These are phyloP conservation scores for Datisca glomerata DNA, from an alignment of 306 rosid species.

Conservation along the genomic window DNA sequence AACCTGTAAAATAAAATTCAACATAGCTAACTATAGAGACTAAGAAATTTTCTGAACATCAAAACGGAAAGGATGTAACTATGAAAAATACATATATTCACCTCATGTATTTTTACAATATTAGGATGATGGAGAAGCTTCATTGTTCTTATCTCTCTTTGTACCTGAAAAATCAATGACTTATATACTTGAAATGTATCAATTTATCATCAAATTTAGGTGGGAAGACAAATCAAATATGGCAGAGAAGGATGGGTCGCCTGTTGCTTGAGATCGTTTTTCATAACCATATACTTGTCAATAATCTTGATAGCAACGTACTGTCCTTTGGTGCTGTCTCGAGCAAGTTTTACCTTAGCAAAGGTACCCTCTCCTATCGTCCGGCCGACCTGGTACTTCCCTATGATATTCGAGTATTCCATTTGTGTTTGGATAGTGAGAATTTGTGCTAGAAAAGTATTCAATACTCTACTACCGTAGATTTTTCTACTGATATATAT, in stretches of 20 bases:
- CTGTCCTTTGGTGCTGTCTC: constrained; percentile 29
- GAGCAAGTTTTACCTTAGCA: constrained; percentile 66
- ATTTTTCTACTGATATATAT: too few relatives aligned
- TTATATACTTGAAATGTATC: too few relatives aligned
- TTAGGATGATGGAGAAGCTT: constrained; percentile 65
- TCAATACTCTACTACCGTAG: too few relatives aligned
- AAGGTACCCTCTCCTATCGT: constrained; percentile 76
- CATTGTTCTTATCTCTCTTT: constrained; percentile 79
- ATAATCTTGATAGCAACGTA: constrained; percentile 58
- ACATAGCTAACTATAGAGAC: background rate
- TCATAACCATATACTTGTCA: constrained; percentile 57
- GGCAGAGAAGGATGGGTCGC: constrained; percentile 18
- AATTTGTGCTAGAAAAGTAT: too few relatives aligned
- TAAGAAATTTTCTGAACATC: background rate
- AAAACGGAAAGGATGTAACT: too few relatives aligned
- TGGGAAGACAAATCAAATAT: too few relatives aligned
- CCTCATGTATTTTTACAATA: constrained; percentile 71
- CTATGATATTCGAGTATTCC: constrained; percentile 39
- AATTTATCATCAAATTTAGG: background rate
- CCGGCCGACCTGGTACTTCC: constrained; percentile 46
- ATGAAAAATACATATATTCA: too few relatives aligned
- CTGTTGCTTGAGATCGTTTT: constrained; percentile 52
- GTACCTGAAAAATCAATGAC: constrained; percentile 36
- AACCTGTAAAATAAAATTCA: constrained; percentile 28
- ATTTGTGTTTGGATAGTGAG: too few relatives aligned